Conservation (phyloP, 352 stramenopile species). For the Phytopythium chamaehyphon region DNA sequence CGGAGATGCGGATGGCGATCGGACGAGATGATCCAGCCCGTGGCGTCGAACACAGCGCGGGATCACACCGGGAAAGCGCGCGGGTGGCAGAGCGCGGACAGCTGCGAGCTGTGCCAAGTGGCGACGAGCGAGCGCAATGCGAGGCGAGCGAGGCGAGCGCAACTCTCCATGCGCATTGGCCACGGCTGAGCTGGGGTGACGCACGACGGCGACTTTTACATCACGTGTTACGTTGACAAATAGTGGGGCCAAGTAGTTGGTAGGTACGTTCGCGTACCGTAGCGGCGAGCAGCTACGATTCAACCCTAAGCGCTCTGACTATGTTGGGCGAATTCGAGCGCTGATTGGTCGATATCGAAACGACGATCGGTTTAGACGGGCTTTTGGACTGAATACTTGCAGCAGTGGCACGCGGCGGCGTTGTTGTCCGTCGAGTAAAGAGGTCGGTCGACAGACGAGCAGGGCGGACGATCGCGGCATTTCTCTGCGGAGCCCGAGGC, state of each 20-base stretch:
- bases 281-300: background rate
- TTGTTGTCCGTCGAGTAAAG: background rate
- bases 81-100: too few relatives aligned
- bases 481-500: too few relatives aligned
- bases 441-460: background rate
- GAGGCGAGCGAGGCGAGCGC: too few relatives aligned
- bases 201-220: too few relatives aligned
- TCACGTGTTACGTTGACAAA: too few relatives aligned
- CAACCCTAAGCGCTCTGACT: slow-evolving; percentile 8
- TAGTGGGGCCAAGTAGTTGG: too few relatives aligned
- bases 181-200: too few relatives aligned
- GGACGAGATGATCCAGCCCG: background rate
- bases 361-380: slow-evolving; percentile 1
- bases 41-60: background rate
- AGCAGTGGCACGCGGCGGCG: background rate
- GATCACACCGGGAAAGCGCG: too few relatives aligned
- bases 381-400: slow-evolving; percentile 3
- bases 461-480: background rate
- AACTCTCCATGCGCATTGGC: too few relatives aligned
- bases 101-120: too few relatives aligned
- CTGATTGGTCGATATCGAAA: background rate
- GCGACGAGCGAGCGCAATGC: too few relatives aligned
- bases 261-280: background rate
- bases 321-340: background rate
- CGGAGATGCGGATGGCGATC: background rate